Evolutionary conservation across 768 basidiomycete genomes (phyloP).

Genomic region (Suillus weaverae): DNA sequence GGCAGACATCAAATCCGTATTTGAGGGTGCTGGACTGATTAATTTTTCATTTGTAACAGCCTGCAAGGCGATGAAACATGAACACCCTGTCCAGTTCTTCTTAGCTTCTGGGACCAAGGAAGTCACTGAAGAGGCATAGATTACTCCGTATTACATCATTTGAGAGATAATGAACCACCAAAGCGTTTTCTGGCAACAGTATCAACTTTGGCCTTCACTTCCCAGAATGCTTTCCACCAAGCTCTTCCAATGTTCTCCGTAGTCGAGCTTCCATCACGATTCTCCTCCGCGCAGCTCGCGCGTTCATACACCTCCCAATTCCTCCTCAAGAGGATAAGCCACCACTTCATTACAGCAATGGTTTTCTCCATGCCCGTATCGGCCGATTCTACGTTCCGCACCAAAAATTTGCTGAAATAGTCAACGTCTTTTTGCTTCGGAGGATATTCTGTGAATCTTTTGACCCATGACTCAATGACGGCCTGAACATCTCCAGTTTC

Average conservation of each 20-base stretch:
- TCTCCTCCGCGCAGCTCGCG: conserved; percentile 31
- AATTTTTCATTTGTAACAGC: conserved; percentile 42
- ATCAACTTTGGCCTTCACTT: conserved; percentile 69
- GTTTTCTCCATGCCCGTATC: conserved; percentile 73
- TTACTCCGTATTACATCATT: conserved; percentile 32
- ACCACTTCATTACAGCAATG: conserved; percentile 76
- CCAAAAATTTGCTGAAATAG: conserved; percentile 70
- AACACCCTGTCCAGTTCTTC: conserved; percentile 47
- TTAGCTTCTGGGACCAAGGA: conserved; percentile 52
- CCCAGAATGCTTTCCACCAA: conserved; percentile 83
- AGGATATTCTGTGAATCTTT: conserved; percentile 53
- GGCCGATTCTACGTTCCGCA: conserved; percentile 63
- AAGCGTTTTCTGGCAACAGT: conserved; percentile 63
- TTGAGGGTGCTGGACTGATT: conserved; percentile 53
- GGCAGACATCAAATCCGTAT: conserved; percentile 46
- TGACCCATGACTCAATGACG: conserved; percentile 77
- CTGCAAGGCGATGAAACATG: conserved; percentile 31
- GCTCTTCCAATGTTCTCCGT: conserved; percentile 52
- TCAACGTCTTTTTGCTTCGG: conserved; percentile 76
- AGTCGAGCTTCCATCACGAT: conserved; percentile 31
- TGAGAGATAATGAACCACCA: conserved; percentile 68
- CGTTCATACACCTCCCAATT: conserved; percentile 61
- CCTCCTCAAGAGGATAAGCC: conserved; percentile 68
- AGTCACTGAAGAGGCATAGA: neutral
- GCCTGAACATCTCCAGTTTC: conserved; percentile 72